Evolutionary conservation across 495 filamentous ascomycete species (phyloP).

Genomic region (Tuber microsphaerosporum): DNA sequence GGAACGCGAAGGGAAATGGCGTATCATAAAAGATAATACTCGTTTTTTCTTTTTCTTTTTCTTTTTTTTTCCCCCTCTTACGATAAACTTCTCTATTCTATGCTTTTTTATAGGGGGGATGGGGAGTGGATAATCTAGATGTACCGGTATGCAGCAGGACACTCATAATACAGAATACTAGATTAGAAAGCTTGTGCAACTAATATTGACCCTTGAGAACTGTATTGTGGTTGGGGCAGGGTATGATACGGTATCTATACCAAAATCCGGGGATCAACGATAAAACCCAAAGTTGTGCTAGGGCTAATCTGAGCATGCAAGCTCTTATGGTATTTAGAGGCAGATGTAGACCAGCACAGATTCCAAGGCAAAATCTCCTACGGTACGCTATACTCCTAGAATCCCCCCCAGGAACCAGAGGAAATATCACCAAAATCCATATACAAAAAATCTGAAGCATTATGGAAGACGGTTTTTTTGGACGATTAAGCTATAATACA

Average conservation of each 20-base stretch:
- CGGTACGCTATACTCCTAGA: not conserved
- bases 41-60: not conserved
- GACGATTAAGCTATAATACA: not conserved
- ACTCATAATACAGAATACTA: not conserved
- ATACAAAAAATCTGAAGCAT: not conserved
- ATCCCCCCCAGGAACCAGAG: not conserved
- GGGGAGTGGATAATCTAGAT: not conserved
- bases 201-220: not conserved
- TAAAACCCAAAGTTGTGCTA: not conserved
- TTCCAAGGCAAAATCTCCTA: not conserved
- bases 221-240: not conserved
- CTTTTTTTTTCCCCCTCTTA: not conserved
- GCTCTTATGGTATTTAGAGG: too few relatives aligned
- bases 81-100: not conserved
- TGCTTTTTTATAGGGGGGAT: not conserved
- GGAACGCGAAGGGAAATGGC: not conserved
- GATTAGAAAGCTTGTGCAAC: constrained; percentile 1
- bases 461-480: not conserved
- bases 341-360: not conserved
- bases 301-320: too few relatives aligned
- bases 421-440: not conserved
- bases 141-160: not conserved
- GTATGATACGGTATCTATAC: not conserved
- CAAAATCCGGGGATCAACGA: not conserved
- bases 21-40: not conserved